These are phyloP conservation scores for Pseudogymnoascus sp. DNA, from an alignment of 2,329 filamentous ascomycete genomes.

Conservation along the genomic window DNA sequence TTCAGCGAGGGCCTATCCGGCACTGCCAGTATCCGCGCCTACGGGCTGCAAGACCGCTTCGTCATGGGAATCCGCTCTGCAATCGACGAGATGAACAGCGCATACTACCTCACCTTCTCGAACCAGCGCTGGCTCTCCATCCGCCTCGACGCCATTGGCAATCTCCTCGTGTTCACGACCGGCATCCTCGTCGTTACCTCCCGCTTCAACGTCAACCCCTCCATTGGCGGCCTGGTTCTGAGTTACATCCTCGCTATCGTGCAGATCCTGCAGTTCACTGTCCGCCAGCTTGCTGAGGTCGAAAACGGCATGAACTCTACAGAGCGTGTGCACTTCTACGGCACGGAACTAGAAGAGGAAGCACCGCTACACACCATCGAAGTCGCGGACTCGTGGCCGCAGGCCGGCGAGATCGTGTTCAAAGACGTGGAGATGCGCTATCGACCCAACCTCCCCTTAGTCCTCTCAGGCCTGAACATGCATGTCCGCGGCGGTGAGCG, in stretches of 20 bases:
- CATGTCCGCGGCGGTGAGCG: constrained; percentile 69
- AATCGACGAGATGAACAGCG: constrained; percentile 87
- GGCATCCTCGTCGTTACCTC: constrained; percentile 89
- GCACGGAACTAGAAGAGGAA: constrained; percentile 78
- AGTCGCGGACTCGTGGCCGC: constrained; percentile 72
- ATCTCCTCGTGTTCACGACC: constrained; percentile 75
- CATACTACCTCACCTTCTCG: constrained; percentile 90
- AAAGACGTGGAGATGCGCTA: constrained; percentile 74
- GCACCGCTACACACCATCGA: constrained; percentile 72
- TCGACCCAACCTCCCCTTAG: constrained; percentile 62
- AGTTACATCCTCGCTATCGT: constrained; percentile 91
- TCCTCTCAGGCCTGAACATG: constrained; percentile 63
- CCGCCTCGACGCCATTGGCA: constrained; percentile 78
- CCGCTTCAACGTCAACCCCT: constrained; percentile 76
- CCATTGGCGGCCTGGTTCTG: constrained; percentile 78
- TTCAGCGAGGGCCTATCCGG: constrained; percentile 85
- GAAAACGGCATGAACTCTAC: constrained; percentile 98
- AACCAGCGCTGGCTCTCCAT: constrained; percentile 92
- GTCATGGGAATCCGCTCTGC: constrained; percentile 59
- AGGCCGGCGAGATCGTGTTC: constrained; percentile 74
- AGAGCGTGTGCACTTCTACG: constrained; percentile 86
- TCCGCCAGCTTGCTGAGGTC: constrained; percentile 87
- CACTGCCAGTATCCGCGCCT: constrained; percentile 79
- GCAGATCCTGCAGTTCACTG: constrained; percentile 92
- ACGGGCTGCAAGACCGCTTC: constrained; percentile 74